phyloP scores from a whole-genome alignment of 116 monocot species.

The Dioscorea cayenensis region DNA sequence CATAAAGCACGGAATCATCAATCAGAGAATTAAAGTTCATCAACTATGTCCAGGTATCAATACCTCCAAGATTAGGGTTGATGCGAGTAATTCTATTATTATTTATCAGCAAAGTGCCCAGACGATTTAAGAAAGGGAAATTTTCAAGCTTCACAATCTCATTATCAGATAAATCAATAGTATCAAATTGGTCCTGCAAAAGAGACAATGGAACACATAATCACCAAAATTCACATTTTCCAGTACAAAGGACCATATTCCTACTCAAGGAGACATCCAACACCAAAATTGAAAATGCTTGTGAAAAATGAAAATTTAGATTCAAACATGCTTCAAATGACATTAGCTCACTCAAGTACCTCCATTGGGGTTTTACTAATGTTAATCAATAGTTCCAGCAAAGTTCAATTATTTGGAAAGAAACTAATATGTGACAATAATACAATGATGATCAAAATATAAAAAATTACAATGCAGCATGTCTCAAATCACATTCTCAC shows the following conservation, averaged over 20 bases:
- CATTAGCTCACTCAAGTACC: no score
- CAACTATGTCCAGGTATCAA: constrained; percentile 3
- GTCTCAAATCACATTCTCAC: no score
- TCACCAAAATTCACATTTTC: no score
- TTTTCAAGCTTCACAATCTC: constrained; percentile 99
- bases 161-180: constrained; percentile 93
- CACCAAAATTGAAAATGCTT: background rate
- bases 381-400: no score
- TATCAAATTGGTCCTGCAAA: constrained; percentile 90
- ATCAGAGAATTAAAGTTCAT: background rate
- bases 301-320: background rate
- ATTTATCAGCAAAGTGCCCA: constrained; percentile 82
- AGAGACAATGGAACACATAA: background rate
- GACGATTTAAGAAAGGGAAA: constrained; percentile 73
- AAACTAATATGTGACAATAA: no score
- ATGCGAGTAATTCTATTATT: constrained; percentile 97
- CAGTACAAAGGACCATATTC: background rate
- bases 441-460: no score
- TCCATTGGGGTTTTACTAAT: no score
- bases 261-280: background rate
- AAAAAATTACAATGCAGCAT: no score
- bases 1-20: background rate
- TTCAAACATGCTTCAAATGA: no score
- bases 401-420: no score
- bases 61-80: constrained; percentile 94